Percentiles rank a stretch among this genome's conserved stretches.
phyloP scores from a whole-genome alignment of 2,329 filamentous ascomycete genomes.

The Aphanoascus verrucosus region DNA sequence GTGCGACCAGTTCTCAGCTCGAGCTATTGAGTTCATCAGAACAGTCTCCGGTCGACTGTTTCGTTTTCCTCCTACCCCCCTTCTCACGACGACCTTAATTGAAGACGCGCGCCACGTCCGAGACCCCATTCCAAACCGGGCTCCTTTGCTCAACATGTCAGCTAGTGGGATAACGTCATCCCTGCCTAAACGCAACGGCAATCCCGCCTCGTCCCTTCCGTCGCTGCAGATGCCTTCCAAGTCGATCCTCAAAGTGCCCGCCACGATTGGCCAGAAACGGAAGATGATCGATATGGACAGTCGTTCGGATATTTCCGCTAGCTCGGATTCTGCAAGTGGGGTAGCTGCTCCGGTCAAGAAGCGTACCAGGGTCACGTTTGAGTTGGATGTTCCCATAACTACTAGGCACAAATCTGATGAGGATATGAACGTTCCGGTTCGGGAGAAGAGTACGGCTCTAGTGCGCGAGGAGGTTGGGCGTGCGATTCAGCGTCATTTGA shows the following conservation, averaged over 20 bases:
- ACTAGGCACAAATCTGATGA: not conserved
- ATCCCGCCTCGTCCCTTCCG: not conserved
- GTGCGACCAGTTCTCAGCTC: not conserved
- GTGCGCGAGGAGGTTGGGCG: conserved; percentile 52
- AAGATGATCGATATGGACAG: conserved; percentile 30
- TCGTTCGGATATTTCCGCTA: conserved; percentile 21
- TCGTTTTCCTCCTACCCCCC: not conserved
- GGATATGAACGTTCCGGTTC: not conserved
- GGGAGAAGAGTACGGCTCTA: conserved; percentile 45
- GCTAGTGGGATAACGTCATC: not conserved
- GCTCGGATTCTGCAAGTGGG: conserved; percentile 19
- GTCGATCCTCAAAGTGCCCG: conserved; percentile 15
- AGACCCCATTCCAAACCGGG: not conserved
- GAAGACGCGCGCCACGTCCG: not conserved
- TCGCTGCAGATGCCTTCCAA: conserved; percentile 27
- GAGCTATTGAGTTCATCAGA: not conserved
- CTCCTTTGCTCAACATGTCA: not conserved
- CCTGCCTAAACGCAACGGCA: not conserved
- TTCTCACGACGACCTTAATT: not conserved
- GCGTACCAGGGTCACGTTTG: conserved; percentile 28
- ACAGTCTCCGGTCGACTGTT: no score
- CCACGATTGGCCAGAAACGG: conserved; percentile 26
- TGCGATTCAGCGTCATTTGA: conserved; percentile 44
- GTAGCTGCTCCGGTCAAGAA: conserved; percentile 24
- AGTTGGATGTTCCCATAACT: not conserved